Conservation (phyloP, 306 rosid species). For the Astragalus membranaceus region DNA sequence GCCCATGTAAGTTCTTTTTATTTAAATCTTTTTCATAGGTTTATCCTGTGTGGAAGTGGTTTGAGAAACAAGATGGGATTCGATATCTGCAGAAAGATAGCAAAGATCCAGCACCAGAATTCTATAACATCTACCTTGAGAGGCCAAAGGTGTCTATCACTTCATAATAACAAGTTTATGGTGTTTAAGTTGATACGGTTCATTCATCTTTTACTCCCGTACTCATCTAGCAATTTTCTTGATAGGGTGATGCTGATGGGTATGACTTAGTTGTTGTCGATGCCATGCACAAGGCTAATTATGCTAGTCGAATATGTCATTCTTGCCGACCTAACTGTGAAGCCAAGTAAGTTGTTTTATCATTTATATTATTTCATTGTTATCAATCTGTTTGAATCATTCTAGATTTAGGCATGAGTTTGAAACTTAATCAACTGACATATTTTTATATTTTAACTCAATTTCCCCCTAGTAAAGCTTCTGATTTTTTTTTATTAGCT, state of each 20-base stretch:
- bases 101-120: slow-evolving; percentile 95
- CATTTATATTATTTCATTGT: neutral
- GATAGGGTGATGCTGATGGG: slow-evolving; percentile 97
- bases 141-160: slow-evolving; percentile 77
- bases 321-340: slow-evolving; percentile 98
- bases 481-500: neutral
- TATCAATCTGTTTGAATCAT: neutral
- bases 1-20: neutral
- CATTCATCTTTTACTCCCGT: neutral
- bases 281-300: slow-evolving; percentile 99
- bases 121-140: slow-evolving; percentile 94
- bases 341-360: slow-evolving; percentile 70
- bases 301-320: slow-evolving; percentile 97
- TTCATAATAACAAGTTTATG: slow-evolving; percentile 14
- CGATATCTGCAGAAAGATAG: slow-evolving; percentile 87
- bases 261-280: slow-evolving; percentile 95
- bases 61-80: slow-evolving; percentile 98
- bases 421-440: neutral
- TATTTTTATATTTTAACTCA: neutral
- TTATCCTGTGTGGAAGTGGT: slow-evolving; percentile 99
- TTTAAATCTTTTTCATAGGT: slow-evolving; percentile 43
- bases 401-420: neutral
- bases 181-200: slow-evolving; percentile 1
- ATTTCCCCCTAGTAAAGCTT: neutral
- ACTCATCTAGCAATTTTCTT: slow-evolving; percentile 16